Evolutionary conservation across 768 basidiomycete genomes (phyloP).

Genomic region (Hirschioporus abietinus): DNA sequence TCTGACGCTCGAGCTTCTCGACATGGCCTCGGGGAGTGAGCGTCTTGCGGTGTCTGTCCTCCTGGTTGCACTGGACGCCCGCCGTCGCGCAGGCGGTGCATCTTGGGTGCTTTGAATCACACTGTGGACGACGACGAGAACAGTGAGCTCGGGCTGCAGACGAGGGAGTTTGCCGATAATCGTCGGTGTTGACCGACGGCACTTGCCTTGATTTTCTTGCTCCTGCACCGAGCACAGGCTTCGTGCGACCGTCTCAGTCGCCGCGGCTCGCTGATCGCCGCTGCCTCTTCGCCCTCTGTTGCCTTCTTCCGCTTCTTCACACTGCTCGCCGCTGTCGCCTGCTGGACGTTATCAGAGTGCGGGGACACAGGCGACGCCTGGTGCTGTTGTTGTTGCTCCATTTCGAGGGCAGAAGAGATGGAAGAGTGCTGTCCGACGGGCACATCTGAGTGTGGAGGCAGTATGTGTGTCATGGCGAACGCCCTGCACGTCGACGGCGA

Average conservation of each 20-base stretch:
- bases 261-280: slow-evolving; percentile 63
- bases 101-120: slow-evolving; percentile 85
- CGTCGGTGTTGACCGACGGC: slow-evolving; percentile 38
- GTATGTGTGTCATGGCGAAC: slow-evolving; percentile 40
- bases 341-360: background rate
- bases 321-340: slow-evolving; percentile 20
- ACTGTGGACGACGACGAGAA: slow-evolving; percentile 40
- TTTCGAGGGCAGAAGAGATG: slow-evolving; percentile 59
- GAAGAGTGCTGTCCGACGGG: slow-evolving; percentile 37
- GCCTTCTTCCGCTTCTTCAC: slow-evolving; percentile 53
- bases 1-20: slow-evolving; percentile 75
- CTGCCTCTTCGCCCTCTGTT: slow-evolving; percentile 46
- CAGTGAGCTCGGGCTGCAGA: slow-evolving; percentile 20
- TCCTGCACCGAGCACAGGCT: slow-evolving; percentile 89
- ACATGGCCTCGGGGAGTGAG: slow-evolving; percentile 82
- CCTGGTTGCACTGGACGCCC: slow-evolving; percentile 76
- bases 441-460: slow-evolving; percentile 42
- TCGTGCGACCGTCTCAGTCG: slow-evolving; percentile 85
- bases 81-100: slow-evolving; percentile 83
- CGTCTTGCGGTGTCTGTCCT: slow-evolving; percentile 83
- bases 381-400: slow-evolving; percentile 56
- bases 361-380: slow-evolving; percentile 22
- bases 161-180: slow-evolving; percentile 66
- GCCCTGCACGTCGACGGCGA: slow-evolving; percentile 27
- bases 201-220: slow-evolving; percentile 92